These are phyloP conservation scores for Blastocystis sp. DNA, from an alignment of 352 stramenopile genomes.

Conservation along the genomic window DNA sequence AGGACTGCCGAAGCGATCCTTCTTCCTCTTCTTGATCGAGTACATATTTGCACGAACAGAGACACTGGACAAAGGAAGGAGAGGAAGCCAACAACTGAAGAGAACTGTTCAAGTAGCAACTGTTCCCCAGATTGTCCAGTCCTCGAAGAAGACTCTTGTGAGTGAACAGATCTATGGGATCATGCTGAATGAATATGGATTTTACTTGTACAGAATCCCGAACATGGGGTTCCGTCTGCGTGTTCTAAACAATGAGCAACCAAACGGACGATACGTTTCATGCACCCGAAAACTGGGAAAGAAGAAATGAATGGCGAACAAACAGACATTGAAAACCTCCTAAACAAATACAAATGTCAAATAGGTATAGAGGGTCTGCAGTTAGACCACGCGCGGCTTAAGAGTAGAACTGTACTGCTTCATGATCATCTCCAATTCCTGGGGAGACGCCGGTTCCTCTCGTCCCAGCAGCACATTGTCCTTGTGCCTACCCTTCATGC, in stretches of 20 bases:
- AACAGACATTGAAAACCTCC: background rate
- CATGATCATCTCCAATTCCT: conserved; percentile 36
- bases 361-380: background rate
- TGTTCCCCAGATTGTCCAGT: conserved; percentile 66
- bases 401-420: conserved; percentile 55
- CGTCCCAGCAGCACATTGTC: conserved; percentile 48
- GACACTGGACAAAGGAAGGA: background rate
- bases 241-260: background rate
- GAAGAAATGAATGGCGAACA: background rate
- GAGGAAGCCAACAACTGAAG: conserved; percentile 56
- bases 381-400: background rate
- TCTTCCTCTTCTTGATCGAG: background rate
- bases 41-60: conserved; percentile 7
- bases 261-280: background rate
- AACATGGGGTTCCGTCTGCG: conserved; percentile 19
- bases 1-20: background rate
- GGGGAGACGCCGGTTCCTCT: conserved; percentile 7
- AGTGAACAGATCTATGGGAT: conserved; percentile 3
- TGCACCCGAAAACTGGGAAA: background rate
- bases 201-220: conserved; percentile 5
- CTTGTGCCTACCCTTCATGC: conserved; percentile 26
- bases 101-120: conserved; percentile 66
- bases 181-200: background rate
- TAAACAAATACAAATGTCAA: background rate
- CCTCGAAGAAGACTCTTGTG: conserved; percentile 56